Percentiles rank a stretch among this genome's conserved stretches.
phyloP scores from a whole-genome alignment of 306 rosid genomes.

The Leucaena leucocephala region DNA sequence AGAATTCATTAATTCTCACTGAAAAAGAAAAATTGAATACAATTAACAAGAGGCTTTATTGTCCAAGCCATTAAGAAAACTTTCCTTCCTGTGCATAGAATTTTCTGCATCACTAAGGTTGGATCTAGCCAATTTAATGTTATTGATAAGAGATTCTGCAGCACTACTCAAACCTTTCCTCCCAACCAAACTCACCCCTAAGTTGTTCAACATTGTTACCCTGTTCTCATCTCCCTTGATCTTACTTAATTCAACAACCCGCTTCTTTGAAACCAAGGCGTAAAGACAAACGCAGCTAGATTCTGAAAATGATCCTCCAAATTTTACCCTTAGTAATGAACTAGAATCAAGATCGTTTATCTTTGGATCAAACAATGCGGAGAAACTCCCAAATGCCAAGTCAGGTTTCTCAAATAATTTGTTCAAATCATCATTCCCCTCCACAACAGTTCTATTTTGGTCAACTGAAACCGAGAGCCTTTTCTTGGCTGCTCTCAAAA shows the following conservation, averaged over 20 bases:
- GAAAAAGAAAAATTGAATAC: neutral
- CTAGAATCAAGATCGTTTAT: conserved; percentile 52
- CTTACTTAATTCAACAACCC: conserved; percentile 56
- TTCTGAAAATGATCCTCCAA: conserved; percentile 52
- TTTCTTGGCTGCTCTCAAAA: conserved; percentile 68
- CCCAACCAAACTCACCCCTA: conserved; percentile 73
- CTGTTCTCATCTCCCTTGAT: conserved; percentile 61
- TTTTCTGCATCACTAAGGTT: conserved; percentile 33
- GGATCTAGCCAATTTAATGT: conserved; percentile 53
- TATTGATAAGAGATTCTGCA: conserved; percentile 58
- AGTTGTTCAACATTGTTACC: conserved; percentile 56
- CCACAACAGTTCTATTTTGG: conserved; percentile 23
- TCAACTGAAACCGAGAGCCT: conserved; percentile 42
- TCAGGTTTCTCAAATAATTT: conserved; percentile 64
- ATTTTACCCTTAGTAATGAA: conserved; percentile 61
- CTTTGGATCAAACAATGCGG: conserved; percentile 67
- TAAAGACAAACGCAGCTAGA: conserved; percentile 51
- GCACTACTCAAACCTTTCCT: conserved; percentile 60
- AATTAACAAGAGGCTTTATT: conserved; percentile 19
- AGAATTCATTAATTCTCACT: conserved; percentile 24
- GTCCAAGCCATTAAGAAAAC: conserved; percentile 29
- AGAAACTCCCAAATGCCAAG: conserved; percentile 66
- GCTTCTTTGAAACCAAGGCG: conserved; percentile 59
- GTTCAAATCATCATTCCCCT: conserved; percentile 53
- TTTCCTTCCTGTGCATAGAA: conserved; percentile 25